phyloP scores from a whole-genome alignment of 169 alveolate genomes.

The Neospora caninum region DNA sequence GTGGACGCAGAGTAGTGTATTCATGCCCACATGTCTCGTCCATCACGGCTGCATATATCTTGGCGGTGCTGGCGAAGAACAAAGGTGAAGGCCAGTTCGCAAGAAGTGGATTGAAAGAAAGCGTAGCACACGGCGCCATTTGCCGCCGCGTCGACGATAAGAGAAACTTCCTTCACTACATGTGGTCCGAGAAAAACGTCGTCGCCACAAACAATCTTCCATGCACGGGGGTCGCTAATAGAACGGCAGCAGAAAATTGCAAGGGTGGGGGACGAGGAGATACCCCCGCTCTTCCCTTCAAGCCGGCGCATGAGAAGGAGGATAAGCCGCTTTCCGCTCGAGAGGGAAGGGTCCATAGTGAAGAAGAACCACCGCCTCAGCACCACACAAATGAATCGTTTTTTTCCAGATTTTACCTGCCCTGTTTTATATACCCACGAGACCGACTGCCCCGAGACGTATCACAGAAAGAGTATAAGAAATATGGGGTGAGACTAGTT shows the following conservation, averaged over 20 bases:
- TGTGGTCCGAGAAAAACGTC: neutral
- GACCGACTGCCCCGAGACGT: slow-evolving; percentile 10
- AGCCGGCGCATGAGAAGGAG: neutral
- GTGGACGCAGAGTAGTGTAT: slow-evolving; percentile 56
- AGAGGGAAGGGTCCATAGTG: neutral
- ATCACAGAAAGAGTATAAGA: slow-evolving; percentile 29
- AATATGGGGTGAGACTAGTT: slow-evolving; percentile 45
- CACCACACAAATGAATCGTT: neutral
- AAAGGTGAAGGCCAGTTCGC: slow-evolving; percentile 24
- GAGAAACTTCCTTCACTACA: slow-evolving; percentile 42
- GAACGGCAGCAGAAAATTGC: too few species aligned
- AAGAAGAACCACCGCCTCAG: neutral
- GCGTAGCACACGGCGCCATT: slow-evolving; percentile 40
- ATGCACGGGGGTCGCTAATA: neutral
- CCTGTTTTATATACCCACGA: slow-evolving; percentile 44
- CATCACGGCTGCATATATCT: slow-evolving; percentile 52
- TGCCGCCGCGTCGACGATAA: neutral
- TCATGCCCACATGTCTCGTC: slow-evolving; percentile 62
- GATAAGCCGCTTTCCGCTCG: neutral
- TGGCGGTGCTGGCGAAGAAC: slow-evolving; percentile 57
- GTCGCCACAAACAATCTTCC: neutral
- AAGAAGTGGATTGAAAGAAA: slow-evolving; percentile 38
- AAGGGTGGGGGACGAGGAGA: too few species aligned
- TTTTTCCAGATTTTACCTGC: neutral
- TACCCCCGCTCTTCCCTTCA: too few species aligned